phyloP scores from a whole-genome alignment of 768 basidiomycete species.

The Phaeotremella skinneri region DNA sequence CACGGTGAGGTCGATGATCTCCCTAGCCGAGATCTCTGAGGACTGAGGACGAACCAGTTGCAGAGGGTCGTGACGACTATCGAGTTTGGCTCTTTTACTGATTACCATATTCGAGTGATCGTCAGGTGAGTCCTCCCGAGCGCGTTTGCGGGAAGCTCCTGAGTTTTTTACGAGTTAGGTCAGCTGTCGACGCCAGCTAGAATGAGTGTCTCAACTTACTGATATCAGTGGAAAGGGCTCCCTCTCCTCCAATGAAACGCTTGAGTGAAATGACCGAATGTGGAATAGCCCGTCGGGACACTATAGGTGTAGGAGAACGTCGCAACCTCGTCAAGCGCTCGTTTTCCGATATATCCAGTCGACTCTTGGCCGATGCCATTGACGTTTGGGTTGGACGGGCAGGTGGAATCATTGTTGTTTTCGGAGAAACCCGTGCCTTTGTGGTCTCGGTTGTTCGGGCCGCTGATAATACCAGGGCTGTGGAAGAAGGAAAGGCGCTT shows the following conservation, averaged over 20 bases:
- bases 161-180: neutral
- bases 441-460: too few species aligned
- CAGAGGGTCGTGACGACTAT: neutral
- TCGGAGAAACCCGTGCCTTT: too few species aligned
- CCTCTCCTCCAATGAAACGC: neutral
- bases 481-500: too few species aligned
- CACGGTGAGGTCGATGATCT: neutral
- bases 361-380: neutral
- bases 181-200: neutral
- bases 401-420: too few species aligned
- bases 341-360: neutral
- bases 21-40: neutral
- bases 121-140: neutral
- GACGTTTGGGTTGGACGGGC: too few species aligned
- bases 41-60: neutral
- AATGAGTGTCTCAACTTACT: neutral
- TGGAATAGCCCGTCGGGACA: neutral
- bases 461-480: too few species aligned
- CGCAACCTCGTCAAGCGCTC: neutral
- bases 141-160: neutral
- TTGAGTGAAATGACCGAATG: neutral
- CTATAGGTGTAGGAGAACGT: neutral
- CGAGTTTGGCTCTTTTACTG: neutral
- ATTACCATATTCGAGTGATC: neutral
- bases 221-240: neutral